Evolutionary conservation across 2,329 filamentous ascomycete genomes (phyloP), one percentile per base, ranked within the genome.

Genomic region (Ophiostoma piceae): DNA sequence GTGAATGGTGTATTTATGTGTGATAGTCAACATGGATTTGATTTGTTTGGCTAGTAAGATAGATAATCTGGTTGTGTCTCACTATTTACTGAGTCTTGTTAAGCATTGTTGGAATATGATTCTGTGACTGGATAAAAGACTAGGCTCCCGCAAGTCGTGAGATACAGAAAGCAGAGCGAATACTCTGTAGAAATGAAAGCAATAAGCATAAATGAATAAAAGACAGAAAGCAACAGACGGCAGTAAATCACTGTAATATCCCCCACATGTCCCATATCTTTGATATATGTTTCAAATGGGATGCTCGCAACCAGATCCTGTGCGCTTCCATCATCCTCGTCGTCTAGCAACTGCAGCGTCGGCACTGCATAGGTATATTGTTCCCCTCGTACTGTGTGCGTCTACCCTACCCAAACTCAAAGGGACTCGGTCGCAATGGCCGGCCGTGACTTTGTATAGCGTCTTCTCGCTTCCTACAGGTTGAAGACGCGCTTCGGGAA

Each of bases 401-500:
- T 22, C n/a, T 26, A 47, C 19, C 43, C 22, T 29, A 8, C 51
- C 26, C 51, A 47, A 7, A 47, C 51, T 57, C 51, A 47, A 7
- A 47, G 43, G 43, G 43, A n/a, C 43, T 47, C 19, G 43, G 43
- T 47, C 16, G 43, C 43, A 16, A 47, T 16, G 43, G 19, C 19
- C 19, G 43, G 6, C 6, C 7, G 16, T 47, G n/a, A 26, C 51
- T 57, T 57, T 57, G 51, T 26, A 41, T 26, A 12, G 62, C 62
- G 62, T 37, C 62, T 39, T 65, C 62, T 39, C n/a, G 19, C 62
- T 65, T 35, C 62, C 62, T 65, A 86, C 76, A 87, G 77, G 72
- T 76, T 79, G 75, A 85, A 87, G 26, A 91, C 89, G 74, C 91
- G 88, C 77, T 90, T 85, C 32, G 94, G 92, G 77, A 92, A 97